Evolutionary conservation across 1,139 yeast species (phyloP).

Genomic region (Chernovozyma sophiae-reginae): DNA sequence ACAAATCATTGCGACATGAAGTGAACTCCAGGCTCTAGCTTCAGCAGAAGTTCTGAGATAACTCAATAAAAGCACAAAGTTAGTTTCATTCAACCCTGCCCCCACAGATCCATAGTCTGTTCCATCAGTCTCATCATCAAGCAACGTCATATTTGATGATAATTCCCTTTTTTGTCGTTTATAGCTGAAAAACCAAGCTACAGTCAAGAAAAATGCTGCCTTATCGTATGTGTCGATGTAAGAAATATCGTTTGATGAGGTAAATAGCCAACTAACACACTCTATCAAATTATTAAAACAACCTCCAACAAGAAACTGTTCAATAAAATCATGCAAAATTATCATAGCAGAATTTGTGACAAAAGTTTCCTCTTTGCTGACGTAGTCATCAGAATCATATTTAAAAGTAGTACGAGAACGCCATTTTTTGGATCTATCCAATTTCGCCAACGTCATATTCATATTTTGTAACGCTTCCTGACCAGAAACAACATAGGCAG

Average conservation of each 20-base stretch:
- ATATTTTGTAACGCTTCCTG: conserved; percentile 58
- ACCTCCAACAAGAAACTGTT: conserved; percentile 59
- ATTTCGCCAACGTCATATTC: conserved; percentile 45
- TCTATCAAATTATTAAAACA: conserved; percentile 68
- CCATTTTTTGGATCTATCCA: conserved; percentile 72
- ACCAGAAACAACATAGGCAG: conserved; percentile 69
- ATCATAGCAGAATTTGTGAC: conserved; percentile 24
- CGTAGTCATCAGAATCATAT: conserved; percentile 42
- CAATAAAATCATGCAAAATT: conserved; percentile 46
- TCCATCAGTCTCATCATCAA: conserved; percentile 17
- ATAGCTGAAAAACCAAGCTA: conserved; percentile 64
- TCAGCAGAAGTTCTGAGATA: conserved; percentile 53
- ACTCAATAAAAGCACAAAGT: conserved; percentile 57
- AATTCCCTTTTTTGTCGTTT: conserved; percentile 22
- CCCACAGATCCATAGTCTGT: conserved; percentile 62
- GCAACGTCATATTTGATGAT: conserved; percentile 3
- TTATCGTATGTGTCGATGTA: conserved; percentile 33
- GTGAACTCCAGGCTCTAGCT: conserved; percentile 49
- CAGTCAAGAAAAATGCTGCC: conserved; percentile 52
- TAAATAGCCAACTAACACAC: conserved; percentile 43
- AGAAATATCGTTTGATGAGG: conserved; percentile 28
- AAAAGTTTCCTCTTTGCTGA: conserved; percentile 24
- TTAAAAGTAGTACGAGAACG: conserved; percentile 40
- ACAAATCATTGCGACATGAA: conserved; percentile 70
- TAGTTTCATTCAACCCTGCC: conserved; percentile 60